Evolutionary conservation across 73 alveolate genomes (phyloP), one percentile per base, ranked within the genome.

Genomic region (Symbiodinium pilosum): DNA sequence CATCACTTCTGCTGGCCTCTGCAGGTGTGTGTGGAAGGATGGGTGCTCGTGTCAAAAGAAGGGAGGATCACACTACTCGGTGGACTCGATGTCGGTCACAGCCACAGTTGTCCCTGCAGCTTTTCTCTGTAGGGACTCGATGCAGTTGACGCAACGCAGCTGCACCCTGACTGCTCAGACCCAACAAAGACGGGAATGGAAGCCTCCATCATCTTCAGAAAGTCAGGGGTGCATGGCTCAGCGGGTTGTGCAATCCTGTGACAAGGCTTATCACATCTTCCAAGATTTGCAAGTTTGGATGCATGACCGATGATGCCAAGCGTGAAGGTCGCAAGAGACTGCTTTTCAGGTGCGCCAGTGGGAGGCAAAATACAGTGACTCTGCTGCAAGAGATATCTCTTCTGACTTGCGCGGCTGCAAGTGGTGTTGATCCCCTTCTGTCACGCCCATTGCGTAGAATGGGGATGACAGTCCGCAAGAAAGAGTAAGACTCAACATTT

Each of bases 31-130:
- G 68, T 88, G 43, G 95, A 88, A 88, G 95, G 95, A 88, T 88
- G 95, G 95, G 95, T 88, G 95, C 95, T 88, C 73, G 95, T 88
- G 81, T 59, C 85, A 28, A 88, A 88, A 47, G 95, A 88, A 43
- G 95, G 95, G 95, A 88, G 95, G 95, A 88, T 88, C 95, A 88
- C 95, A 64, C 95, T 88, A 41, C 95, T 88, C 21, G 95, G 95
- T 11, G 95, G 95, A 88, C 95, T 88, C 34, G 95, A 88, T 64
- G 73, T 88, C 39, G 95, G 95, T 86, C 71, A 43, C 54, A 1
- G 21, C 36, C 30, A 26, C 38, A 85, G 81, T 47, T 24, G 42
- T 42, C 71, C 28, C 34, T 5, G 14, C 59, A 47, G 59, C 14
- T 14, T 47, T 47, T 47, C 59, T 47, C 59, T 18, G 18, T 38